Evolutionary conservation across 441 rosid genomes (phyloP).

Genomic region (Cnidoscolus chayamansa): DNA sequence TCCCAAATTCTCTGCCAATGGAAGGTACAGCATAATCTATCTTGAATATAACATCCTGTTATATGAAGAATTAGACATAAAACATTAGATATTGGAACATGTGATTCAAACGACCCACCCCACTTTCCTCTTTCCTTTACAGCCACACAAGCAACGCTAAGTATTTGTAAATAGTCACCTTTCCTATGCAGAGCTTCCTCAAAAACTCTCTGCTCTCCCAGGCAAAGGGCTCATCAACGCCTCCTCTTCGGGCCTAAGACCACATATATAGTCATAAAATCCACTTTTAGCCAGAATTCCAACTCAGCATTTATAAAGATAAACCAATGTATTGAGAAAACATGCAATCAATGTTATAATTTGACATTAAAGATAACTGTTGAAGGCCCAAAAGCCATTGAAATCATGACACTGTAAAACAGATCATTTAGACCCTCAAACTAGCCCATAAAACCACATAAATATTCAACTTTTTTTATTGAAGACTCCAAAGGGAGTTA

Average conservation of each 20-base stretch:
- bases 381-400: neutral
- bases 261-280: slow-evolving; percentile 2
- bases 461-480: neutral
- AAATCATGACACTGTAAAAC: neutral
- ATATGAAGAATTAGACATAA: neutral
- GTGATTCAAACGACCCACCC: neutral
- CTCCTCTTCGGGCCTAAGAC: slow-evolving; percentile 81
- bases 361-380: too few species aligned
- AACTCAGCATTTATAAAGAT: neutral
- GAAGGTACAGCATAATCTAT: slow-evolving; percentile 73
- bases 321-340: neutral
- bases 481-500: too few species aligned
- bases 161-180: slow-evolving; percentile 42
- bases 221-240: slow-evolving; percentile 90
- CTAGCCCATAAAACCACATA: neutral
- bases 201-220: slow-evolving; percentile 93
- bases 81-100: neutral
- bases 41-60: slow-evolving; percentile 82
- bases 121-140: neutral
- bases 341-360: too few species aligned
- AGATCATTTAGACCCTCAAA: neutral
- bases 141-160: too few species aligned
- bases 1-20: slow-evolving; percentile 74
- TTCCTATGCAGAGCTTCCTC: slow-evolving; percentile 92
- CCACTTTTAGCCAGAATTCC: neutral